Evolutionary conservation across 257 asterid genomes (phyloP).

Genomic region (Solanum sejunctum): DNA sequence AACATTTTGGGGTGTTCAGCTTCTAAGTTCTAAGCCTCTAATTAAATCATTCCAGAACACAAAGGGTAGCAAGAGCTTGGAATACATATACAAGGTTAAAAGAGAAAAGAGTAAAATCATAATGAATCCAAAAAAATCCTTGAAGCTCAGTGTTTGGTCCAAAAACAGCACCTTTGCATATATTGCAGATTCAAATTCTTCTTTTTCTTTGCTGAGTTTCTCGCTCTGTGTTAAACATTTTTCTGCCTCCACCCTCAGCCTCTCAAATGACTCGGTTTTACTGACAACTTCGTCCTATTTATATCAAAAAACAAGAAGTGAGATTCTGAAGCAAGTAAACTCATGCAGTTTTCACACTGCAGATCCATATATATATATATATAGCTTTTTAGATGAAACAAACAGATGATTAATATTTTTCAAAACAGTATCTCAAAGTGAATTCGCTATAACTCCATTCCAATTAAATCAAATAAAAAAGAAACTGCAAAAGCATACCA

Average conservation of each 20-base stretch:
- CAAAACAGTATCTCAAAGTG: background rate
- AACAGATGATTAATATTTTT: background rate
- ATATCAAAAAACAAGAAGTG: background rate
- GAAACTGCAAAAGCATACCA: background rate
- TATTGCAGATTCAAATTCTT: constrained; percentile 64
- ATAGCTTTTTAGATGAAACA: background rate
- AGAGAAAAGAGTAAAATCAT: background rate
- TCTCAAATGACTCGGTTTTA: constrained; percentile 51
- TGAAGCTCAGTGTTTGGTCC: background rate
- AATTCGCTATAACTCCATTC: background rate
- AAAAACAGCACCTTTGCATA: constrained; percentile 49
- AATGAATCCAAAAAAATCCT: background rate
- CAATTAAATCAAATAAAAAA: background rate
- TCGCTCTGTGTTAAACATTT: constrained; percentile 76
- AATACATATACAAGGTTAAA: background rate
- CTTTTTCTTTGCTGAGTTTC: constrained; percentile 52
- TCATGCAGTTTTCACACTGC: background rate
- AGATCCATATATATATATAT: background rate
- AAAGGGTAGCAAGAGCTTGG: background rate
- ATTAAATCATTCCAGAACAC: background rate
- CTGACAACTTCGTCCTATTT: constrained; percentile 76
- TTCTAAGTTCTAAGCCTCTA: background rate
- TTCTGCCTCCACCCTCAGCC: constrained; percentile 63
- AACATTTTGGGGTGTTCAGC: background rate
- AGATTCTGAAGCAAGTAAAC: too few species aligned